phyloP scores from a whole-genome alignment of 371 early-diverging fungal genomes.

The Mortierella sp. region DNA sequence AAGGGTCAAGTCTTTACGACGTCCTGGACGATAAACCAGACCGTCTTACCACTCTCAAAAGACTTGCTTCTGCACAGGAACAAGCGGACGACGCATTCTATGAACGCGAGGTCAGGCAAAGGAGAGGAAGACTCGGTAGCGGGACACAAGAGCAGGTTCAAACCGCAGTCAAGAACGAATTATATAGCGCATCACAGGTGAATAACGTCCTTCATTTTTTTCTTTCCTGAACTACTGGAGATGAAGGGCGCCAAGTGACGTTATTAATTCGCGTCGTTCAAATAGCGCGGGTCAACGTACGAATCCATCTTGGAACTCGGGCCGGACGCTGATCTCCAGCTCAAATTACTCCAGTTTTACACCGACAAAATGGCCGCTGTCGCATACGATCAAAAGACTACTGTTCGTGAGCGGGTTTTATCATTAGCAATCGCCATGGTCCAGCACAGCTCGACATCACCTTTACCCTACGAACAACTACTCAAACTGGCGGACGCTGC shows the following conservation, averaged over 20 bases:
- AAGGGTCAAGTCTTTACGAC: constrained; percentile 60
- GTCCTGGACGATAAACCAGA: constrained; percentile 61
- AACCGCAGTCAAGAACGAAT: constrained; percentile 66
- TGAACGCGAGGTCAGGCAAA: constrained; percentile 70
- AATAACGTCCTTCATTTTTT: neutral
- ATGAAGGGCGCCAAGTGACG: no score
- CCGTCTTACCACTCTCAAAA: constrained; percentile 64
- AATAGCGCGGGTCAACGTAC: constrained; percentile 46
- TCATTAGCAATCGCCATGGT: constrained; percentile 56
- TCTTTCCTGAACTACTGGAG: neutral
- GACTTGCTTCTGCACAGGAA: constrained; percentile 67
- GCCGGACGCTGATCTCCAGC: constrained; percentile 26
- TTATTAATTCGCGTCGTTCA: neutral
- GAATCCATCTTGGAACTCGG: constrained; percentile 42
- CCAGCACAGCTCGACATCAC: constrained; percentile 29
- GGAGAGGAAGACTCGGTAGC: constrained; percentile 77
- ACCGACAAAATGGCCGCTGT: constrained; percentile 34
- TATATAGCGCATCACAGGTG: constrained; percentile 68
- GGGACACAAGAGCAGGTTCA: constrained; percentile 69
- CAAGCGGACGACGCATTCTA: constrained; percentile 65
- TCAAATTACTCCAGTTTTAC: constrained; percentile 36
- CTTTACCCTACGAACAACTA: constrained; percentile 62
- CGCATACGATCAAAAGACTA: constrained; percentile 9
- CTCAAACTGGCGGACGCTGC: constrained; percentile 61
- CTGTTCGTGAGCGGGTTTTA: constrained; percentile 33